Conservation (phyloP, 139 green algal species). For the Micractinium conductrix region DNA sequence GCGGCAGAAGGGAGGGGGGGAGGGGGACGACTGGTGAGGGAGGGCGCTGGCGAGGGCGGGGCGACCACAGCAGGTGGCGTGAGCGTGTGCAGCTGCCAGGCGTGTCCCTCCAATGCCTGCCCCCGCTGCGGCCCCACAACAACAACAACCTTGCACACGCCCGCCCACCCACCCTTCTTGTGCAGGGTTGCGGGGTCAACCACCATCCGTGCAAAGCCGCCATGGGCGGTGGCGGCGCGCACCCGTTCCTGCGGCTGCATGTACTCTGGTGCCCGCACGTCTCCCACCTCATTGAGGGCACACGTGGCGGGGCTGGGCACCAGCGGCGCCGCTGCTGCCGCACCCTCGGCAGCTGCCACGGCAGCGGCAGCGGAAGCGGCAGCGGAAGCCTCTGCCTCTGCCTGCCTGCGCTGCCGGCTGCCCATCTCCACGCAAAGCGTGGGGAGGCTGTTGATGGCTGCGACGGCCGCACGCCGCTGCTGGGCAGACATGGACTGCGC, state of each 20-base stretch:
- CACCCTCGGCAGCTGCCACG: background rate
- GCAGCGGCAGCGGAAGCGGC: background rate
- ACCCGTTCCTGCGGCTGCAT: background rate
- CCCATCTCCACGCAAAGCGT: background rate
- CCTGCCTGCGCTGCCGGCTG: too few relatives aligned
- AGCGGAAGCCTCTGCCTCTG: background rate
- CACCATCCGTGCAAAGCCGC: background rate
- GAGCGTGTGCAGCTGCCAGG: background rate
- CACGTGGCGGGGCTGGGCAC: background rate
- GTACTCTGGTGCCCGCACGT: background rate
- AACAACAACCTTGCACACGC: background rate
- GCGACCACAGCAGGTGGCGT: too few relatives aligned
- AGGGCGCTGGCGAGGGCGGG: too few relatives aligned
- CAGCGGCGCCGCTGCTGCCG: background rate
- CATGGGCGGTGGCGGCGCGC: background rate
- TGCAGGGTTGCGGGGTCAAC: conserved; percentile 9
- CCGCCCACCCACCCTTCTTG: conserved; percentile 17
- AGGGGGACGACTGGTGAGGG: too few relatives aligned
- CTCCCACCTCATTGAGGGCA: background rate
- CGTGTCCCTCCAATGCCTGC: background rate
- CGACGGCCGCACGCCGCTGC: conserved; percentile 1
- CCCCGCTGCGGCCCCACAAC: background rate
- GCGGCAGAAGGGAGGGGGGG: background rate
- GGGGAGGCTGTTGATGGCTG: conserved; percentile 24
- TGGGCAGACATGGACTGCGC: background rate